Evolutionary conservation across 2,329 filamentous ascomycete species (phyloP).

Genomic region (Diaporthe humulicola): DNA sequence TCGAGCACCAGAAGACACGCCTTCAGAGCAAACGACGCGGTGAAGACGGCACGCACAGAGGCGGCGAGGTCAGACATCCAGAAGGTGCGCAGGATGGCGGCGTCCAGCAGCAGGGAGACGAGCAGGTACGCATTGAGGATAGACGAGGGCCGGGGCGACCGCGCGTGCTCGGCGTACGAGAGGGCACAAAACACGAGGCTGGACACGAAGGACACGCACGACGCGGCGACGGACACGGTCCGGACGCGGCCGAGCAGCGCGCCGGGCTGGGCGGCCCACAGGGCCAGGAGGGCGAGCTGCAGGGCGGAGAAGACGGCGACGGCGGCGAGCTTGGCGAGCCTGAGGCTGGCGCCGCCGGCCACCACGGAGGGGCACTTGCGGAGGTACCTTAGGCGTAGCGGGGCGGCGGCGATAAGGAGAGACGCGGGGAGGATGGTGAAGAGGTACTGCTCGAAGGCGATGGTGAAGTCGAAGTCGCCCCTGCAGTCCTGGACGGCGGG

Average conservation of each 20-base stretch:
- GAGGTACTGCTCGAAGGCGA: slow-evolving; percentile 59
- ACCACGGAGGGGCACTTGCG: slow-evolving; percentile 45
- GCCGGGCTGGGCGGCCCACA: slow-evolving; percentile 48
- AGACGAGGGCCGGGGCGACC: slow-evolving; percentile 49
- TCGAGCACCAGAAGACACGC: slow-evolving; percentile 53
- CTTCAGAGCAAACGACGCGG: slow-evolving; percentile 53
- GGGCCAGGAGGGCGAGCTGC: slow-evolving; percentile 50
- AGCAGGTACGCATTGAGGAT: slow-evolving; percentile 52
- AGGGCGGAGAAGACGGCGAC: slow-evolving; percentile 47
- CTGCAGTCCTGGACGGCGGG: slow-evolving; percentile 58
- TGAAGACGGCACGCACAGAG: slow-evolving; percentile 51
- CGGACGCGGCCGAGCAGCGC: slow-evolving; percentile 41
- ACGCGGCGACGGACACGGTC: slow-evolving; percentile 49
- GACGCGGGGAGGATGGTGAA: slow-evolving; percentile 49
- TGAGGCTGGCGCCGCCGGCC: slow-evolving; percentile 42
- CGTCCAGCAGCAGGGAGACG: slow-evolving; percentile 51
- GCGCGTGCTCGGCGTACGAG: slow-evolving; percentile 50
- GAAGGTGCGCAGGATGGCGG: slow-evolving; percentile 51
- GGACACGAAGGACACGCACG: slow-evolving; percentile 50
- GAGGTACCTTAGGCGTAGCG: slow-evolving; percentile 49
- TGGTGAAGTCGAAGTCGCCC: slow-evolving; percentile 61
- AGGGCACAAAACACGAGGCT: slow-evolving; percentile 49
- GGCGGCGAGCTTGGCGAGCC: slow-evolving; percentile 46
- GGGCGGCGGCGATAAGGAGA: slow-evolving; percentile 49
- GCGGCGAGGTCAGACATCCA: slow-evolving; percentile 46